A percentile compares a stretch with the other conserved stretches of the same genome.
Evolutionary conservation across 1,139 yeast species (phyloP).

Genomic region (Schwanniomyces etchellsii): DNA sequence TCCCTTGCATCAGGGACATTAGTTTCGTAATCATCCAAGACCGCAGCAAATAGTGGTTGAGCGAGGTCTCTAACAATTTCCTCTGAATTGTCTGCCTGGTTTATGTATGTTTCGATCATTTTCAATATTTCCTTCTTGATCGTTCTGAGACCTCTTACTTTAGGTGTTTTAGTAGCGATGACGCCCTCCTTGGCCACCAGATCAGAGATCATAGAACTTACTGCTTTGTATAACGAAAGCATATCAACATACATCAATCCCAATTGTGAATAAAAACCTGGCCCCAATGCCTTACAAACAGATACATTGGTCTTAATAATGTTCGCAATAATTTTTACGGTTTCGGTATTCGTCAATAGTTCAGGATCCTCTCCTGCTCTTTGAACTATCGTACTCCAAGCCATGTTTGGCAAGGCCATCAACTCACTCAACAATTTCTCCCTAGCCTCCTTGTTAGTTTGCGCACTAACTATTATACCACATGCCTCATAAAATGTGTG

Average conservation of each 20-base stretch:
- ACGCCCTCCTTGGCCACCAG: conserved; percentile 75
- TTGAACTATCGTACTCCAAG: conserved; percentile 86
- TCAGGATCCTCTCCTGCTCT: conserved; percentile 90
- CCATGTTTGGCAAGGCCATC: conserved; percentile 89
- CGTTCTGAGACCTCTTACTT: conserved; percentile 91
- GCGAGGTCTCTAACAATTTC: conserved; percentile 81
- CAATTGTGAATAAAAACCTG: conserved; percentile 84
- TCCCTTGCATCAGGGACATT: conserved; percentile 97
- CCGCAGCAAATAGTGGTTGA: conserved; percentile 79
- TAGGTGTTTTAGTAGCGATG: conserved; percentile 91
- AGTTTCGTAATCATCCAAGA: conserved; percentile 80
- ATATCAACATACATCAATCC: conserved; percentile 84
- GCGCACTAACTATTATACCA: conserved; percentile 90
- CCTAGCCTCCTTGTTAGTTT: conserved; percentile 53
- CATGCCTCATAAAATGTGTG: conserved; percentile 98
- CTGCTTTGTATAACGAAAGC: conserved; percentile 86
- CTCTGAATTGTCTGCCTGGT: conserved; percentile 81
- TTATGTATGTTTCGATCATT: conserved; percentile 81
- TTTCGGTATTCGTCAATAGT: conserved; percentile 74
- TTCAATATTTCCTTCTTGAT: conserved; percentile 92
- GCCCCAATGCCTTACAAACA: conserved; percentile 89
- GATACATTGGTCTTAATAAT: conserved; percentile 92
- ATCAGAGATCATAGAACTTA: conserved; percentile 80
- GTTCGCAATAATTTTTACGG: conserved; percentile 88
- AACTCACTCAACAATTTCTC: conserved; percentile 70